phyloP scores from a whole-genome alignment of 768 basidiomycete genomes.

The Russula earlei region DNA sequence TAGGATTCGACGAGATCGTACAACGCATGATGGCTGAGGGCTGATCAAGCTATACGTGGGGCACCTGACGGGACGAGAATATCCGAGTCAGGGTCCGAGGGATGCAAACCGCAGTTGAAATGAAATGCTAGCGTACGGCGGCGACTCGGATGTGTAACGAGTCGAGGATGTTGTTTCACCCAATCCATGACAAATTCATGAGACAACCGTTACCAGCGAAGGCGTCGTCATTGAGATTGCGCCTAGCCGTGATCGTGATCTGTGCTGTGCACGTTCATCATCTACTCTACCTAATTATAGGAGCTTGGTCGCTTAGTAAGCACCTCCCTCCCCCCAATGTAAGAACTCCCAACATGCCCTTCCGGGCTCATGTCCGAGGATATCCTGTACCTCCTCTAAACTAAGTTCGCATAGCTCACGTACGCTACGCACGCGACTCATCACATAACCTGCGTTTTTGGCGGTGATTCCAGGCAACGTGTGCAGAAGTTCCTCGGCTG shows the following conservation, averaged over 20 bases:
- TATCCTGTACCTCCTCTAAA: slow-evolving; percentile 51
- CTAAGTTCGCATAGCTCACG: slow-evolving; percentile 61
- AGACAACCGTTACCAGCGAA: not conserved
- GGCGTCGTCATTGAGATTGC: slow-evolving; percentile 1
- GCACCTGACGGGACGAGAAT: not conserved
- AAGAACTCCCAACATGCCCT: slow-evolving; percentile 76
- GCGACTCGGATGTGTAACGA: not conserved
- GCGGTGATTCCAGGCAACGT: slow-evolving; percentile 75
- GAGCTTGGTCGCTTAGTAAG: not conserved
- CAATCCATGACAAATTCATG: not conserved
- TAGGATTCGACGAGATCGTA: not conserved
- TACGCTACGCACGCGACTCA: slow-evolving; percentile 70
- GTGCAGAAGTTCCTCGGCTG: slow-evolving; percentile 76
- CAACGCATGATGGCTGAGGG: not conserved
- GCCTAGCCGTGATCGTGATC: not conserved
- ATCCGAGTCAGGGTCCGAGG: not conserved
- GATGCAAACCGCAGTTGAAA: not conserved
- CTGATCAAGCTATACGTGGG: not conserved
- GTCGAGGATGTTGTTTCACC: not conserved
- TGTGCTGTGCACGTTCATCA: no score
- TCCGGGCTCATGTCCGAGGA: slow-evolving; percentile 76
- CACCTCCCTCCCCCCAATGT: slow-evolving; percentile 47
- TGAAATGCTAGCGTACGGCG: no score
- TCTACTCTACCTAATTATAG: no score
- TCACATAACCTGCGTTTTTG: slow-evolving; percentile 80